Conservation (phyloP, 768 basidiomycete species). For the Exidia glandulosa region DNA sequence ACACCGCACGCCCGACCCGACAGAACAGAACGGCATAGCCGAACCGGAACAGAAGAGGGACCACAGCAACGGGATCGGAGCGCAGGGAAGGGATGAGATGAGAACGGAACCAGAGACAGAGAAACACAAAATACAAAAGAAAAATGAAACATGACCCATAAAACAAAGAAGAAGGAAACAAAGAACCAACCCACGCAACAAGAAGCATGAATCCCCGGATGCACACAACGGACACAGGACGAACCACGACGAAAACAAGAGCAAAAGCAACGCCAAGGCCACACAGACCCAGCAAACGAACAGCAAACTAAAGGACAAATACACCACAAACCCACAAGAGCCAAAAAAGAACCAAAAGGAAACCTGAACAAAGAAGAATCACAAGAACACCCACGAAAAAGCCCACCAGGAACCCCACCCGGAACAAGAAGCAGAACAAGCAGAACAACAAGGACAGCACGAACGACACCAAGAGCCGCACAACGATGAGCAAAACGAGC, state of each 20-base stretch:
- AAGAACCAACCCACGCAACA: not conserved
- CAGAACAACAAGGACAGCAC: not conserved
- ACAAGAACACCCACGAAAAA: too few relatives aligned
- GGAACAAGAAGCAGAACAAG: not conserved
- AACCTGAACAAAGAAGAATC: too few relatives aligned
- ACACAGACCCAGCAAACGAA: constrained; percentile 50
- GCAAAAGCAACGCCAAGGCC: constrained; percentile 48
- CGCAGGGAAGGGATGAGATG: constrained; percentile 38
- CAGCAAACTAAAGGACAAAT: constrained; percentile 55
- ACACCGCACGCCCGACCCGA: constrained; percentile 48
- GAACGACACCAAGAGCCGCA: not conserved
- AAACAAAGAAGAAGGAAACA: constrained; percentile 26
- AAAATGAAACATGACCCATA: constrained; percentile 30
- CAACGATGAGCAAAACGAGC: not conserved
- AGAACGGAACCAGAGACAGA: not conserved
- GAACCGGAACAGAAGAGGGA: constrained; percentile 54
- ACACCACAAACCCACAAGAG: constrained; percentile 43
- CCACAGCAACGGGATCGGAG: constrained; percentile 50
- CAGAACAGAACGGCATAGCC: constrained; percentile 62
- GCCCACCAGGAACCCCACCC: too few relatives aligned
- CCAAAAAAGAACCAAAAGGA: constrained; percentile 22
- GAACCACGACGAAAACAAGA: constrained; percentile 36
- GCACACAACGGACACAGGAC: constrained; percentile 42
- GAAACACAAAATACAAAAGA: not conserved
- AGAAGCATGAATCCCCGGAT: constrained; percentile 10